A percentile compares a stretch with the other conserved stretches of the same genome.
Evolutionary conservation across 495 filamentous ascomycete genomes (phyloP).

Genomic region (Tuber indicum): DNA sequence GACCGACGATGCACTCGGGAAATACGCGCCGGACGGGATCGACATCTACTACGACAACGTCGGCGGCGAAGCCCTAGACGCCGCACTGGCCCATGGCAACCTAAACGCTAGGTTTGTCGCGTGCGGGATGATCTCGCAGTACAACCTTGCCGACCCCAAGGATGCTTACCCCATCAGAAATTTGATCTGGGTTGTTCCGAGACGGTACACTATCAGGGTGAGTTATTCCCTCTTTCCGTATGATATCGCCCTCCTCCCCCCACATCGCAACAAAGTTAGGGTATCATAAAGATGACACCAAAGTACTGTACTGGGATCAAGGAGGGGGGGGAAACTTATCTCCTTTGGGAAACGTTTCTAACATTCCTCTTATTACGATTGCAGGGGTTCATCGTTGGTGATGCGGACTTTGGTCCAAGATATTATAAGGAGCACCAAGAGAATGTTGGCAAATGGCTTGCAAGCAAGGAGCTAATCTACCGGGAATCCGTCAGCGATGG

Average conservation of each 20-base stretch:
- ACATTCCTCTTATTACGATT: constrained; percentile 6
- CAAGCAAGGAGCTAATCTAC: constrained; percentile 71
- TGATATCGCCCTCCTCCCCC: not conserved
- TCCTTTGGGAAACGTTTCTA: not conserved
- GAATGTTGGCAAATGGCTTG: constrained; percentile 76
- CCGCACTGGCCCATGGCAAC: constrained; percentile 64
- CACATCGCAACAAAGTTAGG: not conserved
- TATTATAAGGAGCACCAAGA: constrained; percentile 72
- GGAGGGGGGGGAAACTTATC: not conserved
- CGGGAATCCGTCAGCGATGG: constrained; percentile 65
- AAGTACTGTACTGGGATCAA: not conserved
- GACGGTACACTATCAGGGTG: constrained; percentile 46
- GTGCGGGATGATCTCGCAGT: constrained; percentile 64
- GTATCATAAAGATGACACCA: not conserved
- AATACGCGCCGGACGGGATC: constrained; percentile 73
- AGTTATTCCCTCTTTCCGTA: not conserved
- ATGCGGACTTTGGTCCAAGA: constrained; percentile 59
- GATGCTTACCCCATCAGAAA: constrained; percentile 66
- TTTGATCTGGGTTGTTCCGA: constrained; percentile 49
- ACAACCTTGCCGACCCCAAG: constrained; percentile 55
- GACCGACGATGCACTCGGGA: constrained; percentile 59
- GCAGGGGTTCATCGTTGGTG: constrained; percentile 70
- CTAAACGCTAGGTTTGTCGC: constrained; percentile 61
- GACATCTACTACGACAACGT: constrained; percentile 97
- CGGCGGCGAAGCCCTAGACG: constrained; percentile 79